phyloP scores from a whole-genome alignment of 1,284 basidiomycete genomes.

The Pseudozyma flocculosa region DNA sequence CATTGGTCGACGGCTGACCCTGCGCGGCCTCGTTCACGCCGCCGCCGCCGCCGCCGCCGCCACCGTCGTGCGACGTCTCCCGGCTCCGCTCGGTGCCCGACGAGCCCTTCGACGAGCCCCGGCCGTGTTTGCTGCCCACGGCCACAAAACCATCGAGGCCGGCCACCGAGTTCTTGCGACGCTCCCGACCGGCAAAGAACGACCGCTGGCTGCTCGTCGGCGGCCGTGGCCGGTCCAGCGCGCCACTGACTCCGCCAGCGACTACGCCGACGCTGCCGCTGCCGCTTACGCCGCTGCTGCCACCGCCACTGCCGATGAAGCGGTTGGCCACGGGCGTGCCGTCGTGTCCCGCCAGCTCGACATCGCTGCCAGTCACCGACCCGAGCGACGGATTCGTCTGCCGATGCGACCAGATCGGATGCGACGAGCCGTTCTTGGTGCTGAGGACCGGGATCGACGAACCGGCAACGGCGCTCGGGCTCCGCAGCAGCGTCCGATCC shows the following conservation, averaged over 20 bases:
- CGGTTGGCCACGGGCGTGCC: not conserved
- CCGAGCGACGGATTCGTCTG: not conserved
- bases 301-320: too few species aligned
- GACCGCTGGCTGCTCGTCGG: constrained; percentile 13
- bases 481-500: constrained; percentile 5
- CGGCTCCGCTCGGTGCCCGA: constrained; percentile 1
- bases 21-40: not conserved
- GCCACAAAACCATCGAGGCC: constrained; percentile 1
- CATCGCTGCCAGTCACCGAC: not conserved
- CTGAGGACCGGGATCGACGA: constrained; percentile 1
- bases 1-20: too few species aligned
- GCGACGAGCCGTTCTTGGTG: not conserved
- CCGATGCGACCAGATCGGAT: not conserved
- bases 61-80: not conserved
- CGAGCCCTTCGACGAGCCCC: not conserved
- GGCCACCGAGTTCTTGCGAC: constrained; percentile 6
- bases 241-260: constrained; percentile 5
- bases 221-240: constrained; percentile 32
- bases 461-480: not conserved
- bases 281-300: not conserved
- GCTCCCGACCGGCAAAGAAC: constrained; percentile 19
- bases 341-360: constrained; percentile 6
- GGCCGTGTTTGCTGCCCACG: not conserved
- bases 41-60: not conserved
- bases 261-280: not conserved